phyloP scores from a whole-genome alignment of 2,329 filamentous ascomycete species.

The Colletotrichum tropicale region DNA sequence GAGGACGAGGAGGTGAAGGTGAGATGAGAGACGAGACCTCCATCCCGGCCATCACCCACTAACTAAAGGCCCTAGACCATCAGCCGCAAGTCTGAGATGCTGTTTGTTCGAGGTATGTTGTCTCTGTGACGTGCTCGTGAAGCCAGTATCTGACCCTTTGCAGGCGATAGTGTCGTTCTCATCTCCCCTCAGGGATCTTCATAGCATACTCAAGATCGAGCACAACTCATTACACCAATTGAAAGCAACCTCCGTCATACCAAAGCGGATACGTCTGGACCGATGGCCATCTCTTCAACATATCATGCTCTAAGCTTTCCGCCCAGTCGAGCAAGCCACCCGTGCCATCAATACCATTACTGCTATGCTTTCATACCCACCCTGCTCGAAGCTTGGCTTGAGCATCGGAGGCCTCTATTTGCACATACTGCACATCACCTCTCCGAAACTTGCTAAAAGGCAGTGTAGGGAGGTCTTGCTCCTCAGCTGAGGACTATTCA shows the following conservation, averaged over 20 bases:
- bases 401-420: background rate
- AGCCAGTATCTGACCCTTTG: constrained; percentile 25
- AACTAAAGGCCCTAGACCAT: constrained; percentile 66
- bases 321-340: background rate
- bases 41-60: background rate
- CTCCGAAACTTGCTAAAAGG: background rate
- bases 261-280: background rate
- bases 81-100: constrained; percentile 97
- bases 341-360: background rate
- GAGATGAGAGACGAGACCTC: constrained; percentile 25
- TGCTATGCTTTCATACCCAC: background rate
- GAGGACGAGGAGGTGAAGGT: constrained; percentile 80
- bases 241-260: no score
- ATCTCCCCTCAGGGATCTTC: constrained; percentile 66
- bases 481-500: background rate
- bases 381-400: background rate
- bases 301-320: background rate
- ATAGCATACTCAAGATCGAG: constrained; percentile 22
- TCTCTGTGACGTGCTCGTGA: background rate
- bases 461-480: background rate
- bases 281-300: background rate
- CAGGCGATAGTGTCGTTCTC: constrained; percentile 75
- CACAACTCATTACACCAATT: background rate
- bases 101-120: constrained; percentile 88
- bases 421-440: background rate